Conservation (phyloP, 2,329 filamentous ascomycete genomes). For the Cytospora schulzeri region DNA sequence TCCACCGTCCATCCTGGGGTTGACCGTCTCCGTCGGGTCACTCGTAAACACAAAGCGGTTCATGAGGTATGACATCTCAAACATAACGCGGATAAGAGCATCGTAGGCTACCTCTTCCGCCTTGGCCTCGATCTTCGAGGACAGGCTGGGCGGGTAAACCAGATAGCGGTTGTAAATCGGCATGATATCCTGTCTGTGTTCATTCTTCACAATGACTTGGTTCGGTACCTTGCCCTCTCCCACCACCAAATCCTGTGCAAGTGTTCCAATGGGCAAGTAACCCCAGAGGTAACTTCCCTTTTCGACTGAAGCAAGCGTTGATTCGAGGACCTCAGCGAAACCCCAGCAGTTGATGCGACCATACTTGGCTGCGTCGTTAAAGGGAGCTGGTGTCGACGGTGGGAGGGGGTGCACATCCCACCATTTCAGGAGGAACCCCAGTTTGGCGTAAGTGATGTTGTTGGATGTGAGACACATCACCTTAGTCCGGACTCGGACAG, state of each 20-base stretch:
- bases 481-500: slow-evolving; percentile 14
- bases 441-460: slow-evolving; percentile 10
- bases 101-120: slow-evolving; percentile 2
- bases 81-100: slow-evolving; percentile 14
- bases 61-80: slow-evolving; percentile 6
- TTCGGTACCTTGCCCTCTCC: background rate
- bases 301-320: slow-evolving; percentile 7
- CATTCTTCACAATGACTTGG: slow-evolving; percentile 12
- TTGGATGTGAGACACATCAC: slow-evolving; percentile 15
- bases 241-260: slow-evolving; percentile 12
- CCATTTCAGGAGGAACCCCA: slow-evolving; percentile 10
- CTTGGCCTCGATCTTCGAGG: background rate
- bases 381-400: slow-evolving; percentile 7
- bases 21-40: slow-evolving; percentile 8
- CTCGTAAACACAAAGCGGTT: slow-evolving; percentile 9
- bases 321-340: slow-evolving; percentile 13
- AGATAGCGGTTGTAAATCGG: slow-evolving; percentile 17
- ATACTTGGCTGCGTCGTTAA: slow-evolving; percentile 13
- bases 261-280: slow-evolving; percentile 15
- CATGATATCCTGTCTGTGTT: slow-evolving; percentile 7
- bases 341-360: slow-evolving; percentile 20
- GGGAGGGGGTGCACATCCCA: slow-evolving; percentile 10
- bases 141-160: background rate
- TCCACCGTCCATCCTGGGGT: background rate
- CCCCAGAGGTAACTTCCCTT: slow-evolving; percentile 17